Base-by-base conservation (phyloP, 306 rosid species). In the Coriaria nepalensis region DNA sequence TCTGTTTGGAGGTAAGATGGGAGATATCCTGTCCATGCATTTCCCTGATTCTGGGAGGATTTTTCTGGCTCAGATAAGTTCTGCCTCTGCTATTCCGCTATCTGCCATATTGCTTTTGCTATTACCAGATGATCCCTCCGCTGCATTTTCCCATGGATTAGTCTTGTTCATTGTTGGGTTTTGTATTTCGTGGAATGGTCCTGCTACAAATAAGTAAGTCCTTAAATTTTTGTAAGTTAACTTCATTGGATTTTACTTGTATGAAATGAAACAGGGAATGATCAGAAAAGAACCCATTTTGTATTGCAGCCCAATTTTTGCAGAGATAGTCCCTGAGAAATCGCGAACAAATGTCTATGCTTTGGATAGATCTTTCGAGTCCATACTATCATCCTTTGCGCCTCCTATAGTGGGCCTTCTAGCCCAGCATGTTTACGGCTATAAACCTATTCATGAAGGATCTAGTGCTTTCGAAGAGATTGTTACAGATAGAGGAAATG, bases 251-350 rank as follows among this genome's bases (percentile, higher is more conserved):
- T 20, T 20, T 3, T 20, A 20, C 3, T 20, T 20, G 29, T 20
- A 20, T 20, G 29, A 20, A 20, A 20, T 20, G 29, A 20, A 20
- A 20, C 29, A 20, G 29, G 2, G 29, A 20, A 20, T 20, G 29
- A 20, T 20, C 29, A 1, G 1, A 20, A 20, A 20, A 20, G 1
- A 20, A 20, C 29, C 29, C 29, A 20, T 20, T 20, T 20, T 20
- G 29, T 46, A 15, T 48, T 40, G 65, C 66, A 85, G 95, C 77
- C 98, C 95, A 49, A 90, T 90, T 68, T 90, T 85, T 51, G 98
- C 98, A 48, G 98, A 85, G 79, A 85, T 90, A 60, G 95, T 90
- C 61, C 98, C 98, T 6, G 94, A 81, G 81, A 85, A 60, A 54
- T 37, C 92, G 20, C 75, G 98, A 49, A 85, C 98, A 33, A 84